Conservation (phyloP, 2,329 filamentous ascomycete species). For the Pezicula carpinea region DNA sequence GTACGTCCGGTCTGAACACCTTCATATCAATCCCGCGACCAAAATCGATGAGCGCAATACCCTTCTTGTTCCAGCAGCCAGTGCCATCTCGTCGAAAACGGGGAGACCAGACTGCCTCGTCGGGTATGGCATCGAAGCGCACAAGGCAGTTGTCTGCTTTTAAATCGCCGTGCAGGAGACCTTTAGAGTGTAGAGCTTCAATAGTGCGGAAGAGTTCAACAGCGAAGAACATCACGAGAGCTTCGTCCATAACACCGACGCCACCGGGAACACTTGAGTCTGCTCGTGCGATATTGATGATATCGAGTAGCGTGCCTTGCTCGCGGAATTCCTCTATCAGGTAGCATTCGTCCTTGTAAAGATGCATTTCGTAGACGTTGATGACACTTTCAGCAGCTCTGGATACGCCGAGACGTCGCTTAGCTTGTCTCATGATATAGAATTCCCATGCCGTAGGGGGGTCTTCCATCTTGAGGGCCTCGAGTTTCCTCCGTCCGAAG, state of each 20-base stretch:
- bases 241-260: slow-evolving; percentile 76
- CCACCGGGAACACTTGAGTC: slow-evolving; percentile 49
- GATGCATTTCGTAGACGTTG: slow-evolving; percentile 81
- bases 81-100: slow-evolving; percentile 71
- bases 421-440: slow-evolving; percentile 83
- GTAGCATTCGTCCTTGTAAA: slow-evolving; percentile 87
- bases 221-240: slow-evolving; percentile 90
- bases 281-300: slow-evolving; percentile 79
- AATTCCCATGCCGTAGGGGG: slow-evolving; percentile 93
- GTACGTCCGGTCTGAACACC: slow-evolving; percentile 69
- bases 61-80: slow-evolving; percentile 75
- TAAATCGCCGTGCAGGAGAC: slow-evolving; percentile 85
- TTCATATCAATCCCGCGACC: slow-evolving; percentile 92
- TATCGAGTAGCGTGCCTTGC: slow-evolving; percentile 89
- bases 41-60: slow-evolving; percentile 88
- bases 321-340: slow-evolving; percentile 82
- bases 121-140: slow-evolving; percentile 60
- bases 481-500: slow-evolving; percentile 51
- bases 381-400: slow-evolving; percentile 76
- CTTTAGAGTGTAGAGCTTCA: slow-evolving; percentile 76
- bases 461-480: slow-evolving; percentile 92
- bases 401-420: slow-evolving; percentile 68
- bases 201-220: slow-evolving; percentile 87
- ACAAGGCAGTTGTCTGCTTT: slow-evolving; percentile 95
- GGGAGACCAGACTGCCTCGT: slow-evolving; percentile 43